Evolutionary conservation across 495 filamentous ascomycete genomes (phyloP), one percentile per base, ranked within the genome.

Genomic region (Pyronema omphalodes): DNA sequence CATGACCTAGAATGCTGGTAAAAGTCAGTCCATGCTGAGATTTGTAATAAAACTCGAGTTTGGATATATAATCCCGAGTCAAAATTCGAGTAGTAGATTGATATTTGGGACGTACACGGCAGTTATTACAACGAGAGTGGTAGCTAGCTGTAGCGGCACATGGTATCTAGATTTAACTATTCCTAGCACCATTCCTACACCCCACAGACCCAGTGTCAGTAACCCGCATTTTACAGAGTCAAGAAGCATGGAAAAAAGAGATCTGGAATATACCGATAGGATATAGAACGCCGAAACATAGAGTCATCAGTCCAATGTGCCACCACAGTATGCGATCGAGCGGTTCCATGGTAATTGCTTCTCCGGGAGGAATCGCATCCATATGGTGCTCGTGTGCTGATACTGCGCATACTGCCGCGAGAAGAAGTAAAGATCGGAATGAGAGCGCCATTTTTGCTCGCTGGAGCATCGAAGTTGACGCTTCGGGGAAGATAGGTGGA

Each of bases 81-180:
- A 29, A 29, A 5, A 29, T 29, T 29, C 23, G 23, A 29, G 23
- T 29, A 29, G 23, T 29, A 29, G 23, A 29, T 29, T 2, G 23
- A 5, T 29, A 29, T 1, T 5, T 29, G 23, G 5, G 9, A 47
- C 44, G 44, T 41, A 41, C 39, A 41, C 39, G 11, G 39, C 39
- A 17, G 39, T 12, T 41, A 41, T 41, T 12, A 17, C 39, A 41
- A 41, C 15, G 11, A 41, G 39, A 41, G 39, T 41, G 11, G 39
- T 41, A 11, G 44, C 18, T 23, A 81, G 74, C 67, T 98, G 91
- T 4, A 88, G 63, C 29, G 91, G 91, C 47, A 98, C 93, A 69
- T 98, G 91, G 86, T 86, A 96, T 58, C 86, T 81, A 46, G 81
- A 91, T 49, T 83, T 86, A 45, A 84, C 73, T 23, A 98, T 93